Conservation (phyloP, 1,139 yeast species). For the Zygotorulaspora mrakii region DNA sequence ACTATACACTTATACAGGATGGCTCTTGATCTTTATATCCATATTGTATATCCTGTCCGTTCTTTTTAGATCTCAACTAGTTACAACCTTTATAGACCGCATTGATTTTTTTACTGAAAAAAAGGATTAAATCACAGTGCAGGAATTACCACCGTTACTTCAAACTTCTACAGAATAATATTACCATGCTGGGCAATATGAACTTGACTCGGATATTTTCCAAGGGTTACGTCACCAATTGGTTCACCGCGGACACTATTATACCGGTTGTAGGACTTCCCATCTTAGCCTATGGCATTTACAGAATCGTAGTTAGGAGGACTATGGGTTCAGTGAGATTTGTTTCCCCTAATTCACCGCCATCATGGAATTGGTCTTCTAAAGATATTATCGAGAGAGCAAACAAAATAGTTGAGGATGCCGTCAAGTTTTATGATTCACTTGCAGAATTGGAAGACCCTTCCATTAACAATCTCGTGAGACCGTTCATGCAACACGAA, state of each 20-base stretch:
- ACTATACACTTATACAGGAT: no score
- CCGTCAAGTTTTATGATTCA: slow-evolving; percentile 48
- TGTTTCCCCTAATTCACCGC: slow-evolving; percentile 43
- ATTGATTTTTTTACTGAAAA: no score
- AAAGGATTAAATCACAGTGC: no score
- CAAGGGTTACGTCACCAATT: not conserved
- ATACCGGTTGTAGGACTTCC: slow-evolving; percentile 14
- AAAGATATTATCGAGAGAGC: slow-evolving; percentile 46
- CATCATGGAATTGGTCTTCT: slow-evolving; percentile 60
- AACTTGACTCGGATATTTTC: not conserved
- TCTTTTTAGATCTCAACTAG: no score
- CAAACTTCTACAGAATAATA: no score
- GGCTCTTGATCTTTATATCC: no score
- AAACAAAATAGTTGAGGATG: slow-evolving; percentile 44
- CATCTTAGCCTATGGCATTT: slow-evolving; percentile 9
- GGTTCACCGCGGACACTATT: not conserved
- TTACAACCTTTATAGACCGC: no score
- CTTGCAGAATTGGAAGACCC: slow-evolving; percentile 51
- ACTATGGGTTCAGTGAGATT: slow-evolving; percentile 10
- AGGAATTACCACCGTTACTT: no score
- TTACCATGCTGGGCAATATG: not conserved
- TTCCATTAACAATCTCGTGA: slow-evolving; percentile 52
- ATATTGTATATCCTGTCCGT: no score
- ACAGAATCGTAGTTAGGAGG: slow-evolving; percentile 6
- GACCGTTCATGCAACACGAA: slow-evolving; percentile 49